Evolutionary conservation across 2,329 filamentous ascomycete species (phyloP), one percentile per base, ranked within the genome.

Genomic region (Sporothrix brasiliensis): DNA sequence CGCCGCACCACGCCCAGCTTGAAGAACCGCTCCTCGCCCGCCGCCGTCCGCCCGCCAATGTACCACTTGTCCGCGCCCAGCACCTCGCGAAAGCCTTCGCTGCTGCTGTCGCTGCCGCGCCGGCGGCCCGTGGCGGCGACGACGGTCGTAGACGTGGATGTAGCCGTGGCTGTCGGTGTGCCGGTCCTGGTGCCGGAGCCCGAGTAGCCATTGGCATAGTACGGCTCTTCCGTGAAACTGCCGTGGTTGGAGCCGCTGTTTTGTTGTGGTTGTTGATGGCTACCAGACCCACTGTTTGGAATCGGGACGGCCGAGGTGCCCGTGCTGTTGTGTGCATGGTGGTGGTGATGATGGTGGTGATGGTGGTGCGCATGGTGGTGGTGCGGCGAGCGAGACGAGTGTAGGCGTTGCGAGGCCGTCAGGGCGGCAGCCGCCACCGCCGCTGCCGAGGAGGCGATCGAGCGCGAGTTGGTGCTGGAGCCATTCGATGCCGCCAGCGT

Each of bases 1-100:
- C 91, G 82, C 77, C 89, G 87, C 65, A 94, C 88, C 74, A 94
- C 91, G 56, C 91, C 91, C 58, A 94, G 81, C 81, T 92, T 92
- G 79, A 93, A 94, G 81, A 92, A 93, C 76, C 87, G 87, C 78
- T 94, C 91, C 76, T 94, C 91, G n/a, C 91, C 91, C 1, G 81
- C 85, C 0, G 91, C 90, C 39, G 91, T 93, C 76, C 90, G 83
- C 7, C 91, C 91, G 27, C 91, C 91, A 69, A 94, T 91, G 76
- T 93, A 94, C 90, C 91, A 92, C 80, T 92, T 93, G 74, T 94
- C 91, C 1, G 87, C 86, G 2, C 89, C 90, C 65, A 88, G 79
- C 49, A 89, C 89, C 72, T 93, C 91, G 68, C 90, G 83, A 78
- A 93, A 93, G 1, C 91, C 91, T 76, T 93, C 91, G 68, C 86